These are phyloP conservation scores for Diaporthe sp. DNA, from an alignment of 2,329 filamentous ascomycete species.

Conservation along the genomic window DNA sequence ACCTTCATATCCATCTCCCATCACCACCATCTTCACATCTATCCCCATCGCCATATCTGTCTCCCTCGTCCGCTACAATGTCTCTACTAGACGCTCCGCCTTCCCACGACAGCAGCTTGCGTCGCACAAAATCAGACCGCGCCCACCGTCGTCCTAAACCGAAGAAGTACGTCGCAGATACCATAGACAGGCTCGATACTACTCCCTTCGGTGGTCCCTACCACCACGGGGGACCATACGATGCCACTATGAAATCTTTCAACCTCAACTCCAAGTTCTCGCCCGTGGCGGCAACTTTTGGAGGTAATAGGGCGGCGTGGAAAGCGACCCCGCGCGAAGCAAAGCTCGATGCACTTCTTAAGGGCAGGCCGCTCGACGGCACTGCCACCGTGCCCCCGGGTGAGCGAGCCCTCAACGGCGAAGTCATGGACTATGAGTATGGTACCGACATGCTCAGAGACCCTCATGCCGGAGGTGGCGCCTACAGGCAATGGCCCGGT, in stretches of 20 bases:
- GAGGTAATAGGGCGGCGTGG: slow-evolving; percentile 81
- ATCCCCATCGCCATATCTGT: not conserved
- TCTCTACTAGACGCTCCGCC: slow-evolving; percentile 32
- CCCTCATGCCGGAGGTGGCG: slow-evolving; percentile 73
- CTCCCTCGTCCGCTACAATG: slow-evolving; percentile 13
- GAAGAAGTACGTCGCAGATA: slow-evolving; percentile 66
- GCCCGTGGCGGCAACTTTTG: slow-evolving; percentile 81
- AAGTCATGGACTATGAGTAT: slow-evolving; percentile 83
- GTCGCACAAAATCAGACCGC: slow-evolving; percentile 62
- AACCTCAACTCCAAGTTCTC: slow-evolving; percentile 75
- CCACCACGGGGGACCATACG: slow-evolving; percentile 92
- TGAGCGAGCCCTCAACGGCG: slow-evolving; percentile 74
- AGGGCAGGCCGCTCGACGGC: slow-evolving; percentile 85
- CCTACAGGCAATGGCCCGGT: slow-evolving; percentile 82
- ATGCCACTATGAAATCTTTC: slow-evolving; percentile 81
- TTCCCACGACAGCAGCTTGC: slow-evolving; percentile 27
- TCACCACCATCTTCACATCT: not conserved
- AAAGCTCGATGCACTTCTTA: slow-evolving; percentile 78
- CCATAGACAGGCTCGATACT: slow-evolving; percentile 83
- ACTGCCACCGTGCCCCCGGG: slow-evolving; percentile 83
- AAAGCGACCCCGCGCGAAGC: slow-evolving; percentile 85
- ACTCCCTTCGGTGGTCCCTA: slow-evolving; percentile 73
- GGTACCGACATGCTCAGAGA: slow-evolving; percentile 90
- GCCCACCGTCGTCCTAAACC: slow-evolving; percentile 65
- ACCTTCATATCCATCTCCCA: too few species aligned